These are phyloP conservation scores for Neoboletus brunneissimus DNA, from an alignment of 768 basidiomycete species.

Conservation along the genomic window DNA sequence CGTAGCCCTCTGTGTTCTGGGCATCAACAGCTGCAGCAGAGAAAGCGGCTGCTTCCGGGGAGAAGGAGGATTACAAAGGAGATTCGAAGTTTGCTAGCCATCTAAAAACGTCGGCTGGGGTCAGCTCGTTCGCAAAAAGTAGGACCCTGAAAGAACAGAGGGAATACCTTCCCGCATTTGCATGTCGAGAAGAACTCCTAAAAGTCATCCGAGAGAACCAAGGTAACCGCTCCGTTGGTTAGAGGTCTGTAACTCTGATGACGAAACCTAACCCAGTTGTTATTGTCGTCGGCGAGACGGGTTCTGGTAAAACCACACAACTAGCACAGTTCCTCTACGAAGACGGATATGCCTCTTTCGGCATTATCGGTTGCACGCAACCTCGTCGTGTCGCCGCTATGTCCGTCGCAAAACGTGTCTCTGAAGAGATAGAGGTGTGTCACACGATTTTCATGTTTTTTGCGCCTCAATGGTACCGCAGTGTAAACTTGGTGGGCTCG, in stretches of 20 bases:
- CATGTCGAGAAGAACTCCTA: conserved; percentile 91
- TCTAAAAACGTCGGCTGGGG: conserved; percentile 74
- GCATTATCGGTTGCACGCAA: conserved; percentile 95
- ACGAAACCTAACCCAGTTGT: conserved; percentile 51
- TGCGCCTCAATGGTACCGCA: conserved; percentile 26
- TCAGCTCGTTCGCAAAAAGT: conserved; percentile 75
- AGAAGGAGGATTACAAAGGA: conserved; percentile 76
- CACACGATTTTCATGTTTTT: not conserved
- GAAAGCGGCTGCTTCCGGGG: conserved; percentile 46
- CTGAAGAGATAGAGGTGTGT: conserved; percentile 96
- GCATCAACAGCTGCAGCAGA: conserved; percentile 48
- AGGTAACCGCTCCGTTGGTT: conserved; percentile 46
- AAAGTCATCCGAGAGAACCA: conserved; percentile 90
- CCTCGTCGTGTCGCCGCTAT: conserved; percentile 98
- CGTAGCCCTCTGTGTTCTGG: conserved; percentile 48
- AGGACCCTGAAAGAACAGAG: conserved; percentile 91
- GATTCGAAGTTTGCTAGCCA: conserved; percentile 98
- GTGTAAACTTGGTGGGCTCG: conserved; percentile 86
- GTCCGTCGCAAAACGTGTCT: conserved; percentile 99
- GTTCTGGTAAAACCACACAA: conserved; percentile 98
- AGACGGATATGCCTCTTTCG: conserved; percentile 89
- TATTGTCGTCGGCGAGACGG: conserved; percentile 99
- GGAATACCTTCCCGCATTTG: conserved; percentile 97
- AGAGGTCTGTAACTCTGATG: not conserved
- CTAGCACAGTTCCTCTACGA: conserved; percentile 94